Evolutionary conservation across 441 rosid genomes (phyloP).

Genomic region (Adansonia madagascariensis): DNA sequence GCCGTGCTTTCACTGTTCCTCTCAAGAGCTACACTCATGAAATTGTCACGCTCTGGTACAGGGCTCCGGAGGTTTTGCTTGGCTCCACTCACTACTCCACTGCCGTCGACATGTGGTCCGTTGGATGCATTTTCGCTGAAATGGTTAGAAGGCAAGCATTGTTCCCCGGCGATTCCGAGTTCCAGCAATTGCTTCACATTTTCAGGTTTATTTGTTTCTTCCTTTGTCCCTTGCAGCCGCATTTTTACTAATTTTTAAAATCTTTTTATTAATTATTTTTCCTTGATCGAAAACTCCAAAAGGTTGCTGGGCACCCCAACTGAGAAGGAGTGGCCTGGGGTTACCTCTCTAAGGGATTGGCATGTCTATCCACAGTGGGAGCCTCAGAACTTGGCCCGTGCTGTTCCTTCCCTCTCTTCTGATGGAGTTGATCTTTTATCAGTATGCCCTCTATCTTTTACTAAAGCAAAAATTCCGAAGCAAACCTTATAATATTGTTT

Average conservation of each 20-base stretch:
- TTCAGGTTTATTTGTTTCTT: conserved; percentile 60
- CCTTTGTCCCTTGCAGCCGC: background rate
- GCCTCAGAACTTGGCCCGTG: conserved; percentile 70
- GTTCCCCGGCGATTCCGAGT: conserved; percentile 93
- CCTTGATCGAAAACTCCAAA: background rate
- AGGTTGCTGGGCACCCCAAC: conserved; percentile 88
- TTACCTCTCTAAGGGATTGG: conserved; percentile 79
- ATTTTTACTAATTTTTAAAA: background rate
- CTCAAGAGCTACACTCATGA: conserved; percentile 90
- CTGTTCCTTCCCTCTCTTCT: conserved; percentile 69
- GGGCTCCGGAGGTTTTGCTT: conserved; percentile 92
- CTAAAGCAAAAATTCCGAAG: background rate
- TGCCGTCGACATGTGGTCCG: conserved; percentile 94
- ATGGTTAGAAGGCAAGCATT: conserved; percentile 87
- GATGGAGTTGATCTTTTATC: conserved; percentile 89
- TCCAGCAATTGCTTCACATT: conserved; percentile 89
- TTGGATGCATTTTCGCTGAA: conserved; percentile 97
- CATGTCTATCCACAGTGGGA: conserved; percentile 93
- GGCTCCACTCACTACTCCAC: conserved; percentile 88
- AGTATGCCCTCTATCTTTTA: conserved; percentile 40
- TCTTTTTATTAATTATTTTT: background rate
- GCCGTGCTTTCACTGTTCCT: conserved; percentile 89
- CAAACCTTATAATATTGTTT: background rate
- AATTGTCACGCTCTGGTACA: conserved; percentile 91
- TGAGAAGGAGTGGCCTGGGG: conserved; percentile 89